Base-by-base conservation (phyloP, 768 basidiomycete genomes). In the Boletus rubroflammeus region DNA sequence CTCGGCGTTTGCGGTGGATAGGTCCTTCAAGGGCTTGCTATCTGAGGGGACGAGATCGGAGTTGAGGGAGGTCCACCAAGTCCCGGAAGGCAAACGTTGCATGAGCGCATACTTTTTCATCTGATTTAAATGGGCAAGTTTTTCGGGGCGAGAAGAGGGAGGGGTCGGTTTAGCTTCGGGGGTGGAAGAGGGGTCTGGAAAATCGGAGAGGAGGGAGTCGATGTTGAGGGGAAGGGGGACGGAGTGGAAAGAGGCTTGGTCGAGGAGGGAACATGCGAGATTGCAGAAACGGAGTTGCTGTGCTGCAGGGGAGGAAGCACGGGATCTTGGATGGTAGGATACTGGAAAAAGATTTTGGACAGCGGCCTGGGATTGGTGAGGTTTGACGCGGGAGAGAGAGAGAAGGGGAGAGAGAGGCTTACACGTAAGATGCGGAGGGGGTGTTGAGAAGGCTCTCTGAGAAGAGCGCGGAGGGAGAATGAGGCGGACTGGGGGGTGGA, bases 1-100 rank as follows among this genome's bases (percentile, higher is more conserved):
- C 54, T 91, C 88, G 13, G 90, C 86, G 54, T 88, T 79, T 29
- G 78, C 87, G 6, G 84, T 84, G 19, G 76, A 70, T 14, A 87
- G 67, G 57, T 77, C 72, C 60, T 78, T 83, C 51, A 83, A 57
- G 59, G 73, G 67, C 40, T 69, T 67, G 7, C 72, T 70, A 50
- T 76, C 72, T 41, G 58, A 72, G 47, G 61, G 73, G 32, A 66
- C 74, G 51, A 63, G 67, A 51, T 68, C 76, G 21, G 82, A 77
- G 63, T 77, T 80, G 50, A 85, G 78, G 26, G 90, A 90, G 15
- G 88, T 79, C 85, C 89, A 93, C 75, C 83, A 90, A 54, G 86
- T 85, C 36, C 84, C 89, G 2, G 76, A 79, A 0, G 91, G 88
- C 7, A 93, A 75, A 55, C 83, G 85, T 62, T 93, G 90, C 59